phyloP scores from a whole-genome alignment of 2,329 filamentous ascomycete genomes.

The Aspergillus nomiae region DNA sequence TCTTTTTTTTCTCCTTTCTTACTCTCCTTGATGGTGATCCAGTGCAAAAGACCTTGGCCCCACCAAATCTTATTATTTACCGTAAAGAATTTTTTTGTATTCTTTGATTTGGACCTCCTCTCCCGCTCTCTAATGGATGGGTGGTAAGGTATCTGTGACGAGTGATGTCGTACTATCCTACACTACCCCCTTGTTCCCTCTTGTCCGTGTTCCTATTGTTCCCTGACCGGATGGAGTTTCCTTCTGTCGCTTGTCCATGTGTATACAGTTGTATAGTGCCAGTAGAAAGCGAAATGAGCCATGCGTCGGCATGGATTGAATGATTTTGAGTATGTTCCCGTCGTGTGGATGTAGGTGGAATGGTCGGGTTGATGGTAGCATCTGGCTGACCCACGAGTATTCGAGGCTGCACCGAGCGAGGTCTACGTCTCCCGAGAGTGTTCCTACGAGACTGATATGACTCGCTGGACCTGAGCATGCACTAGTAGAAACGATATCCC shows the following conservation, averaged over 20 bases:
- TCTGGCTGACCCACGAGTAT: no score
- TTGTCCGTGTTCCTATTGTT: neutral
- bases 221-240: neutral
- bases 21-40: slow-evolving; percentile 25
- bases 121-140: slow-evolving; percentile 20
- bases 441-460: no score
- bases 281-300: slow-evolving; percentile 17
- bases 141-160: slow-evolving; percentile 26
- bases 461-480: no score
- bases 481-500: no score
- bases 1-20: slow-evolving; percentile 16
- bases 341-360: neutral
- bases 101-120: slow-evolving; percentile 18
- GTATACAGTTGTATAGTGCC: slow-evolving; percentile 30
- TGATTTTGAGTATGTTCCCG: slow-evolving; percentile 2
- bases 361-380: neutral
- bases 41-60: slow-evolving; percentile 12
- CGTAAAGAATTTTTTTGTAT: slow-evolving; percentile 14
- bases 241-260: neutral
- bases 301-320: slow-evolving; percentile 6
- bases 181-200: slow-evolving; percentile 4
- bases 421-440: no score
- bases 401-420: no score
- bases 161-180: slow-evolving; percentile 22
- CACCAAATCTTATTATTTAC: slow-evolving; percentile 18